phyloP scores from a whole-genome alignment of 2,329 filamentous ascomycete species.

The Pseudogymnoascus destructans region DNA sequence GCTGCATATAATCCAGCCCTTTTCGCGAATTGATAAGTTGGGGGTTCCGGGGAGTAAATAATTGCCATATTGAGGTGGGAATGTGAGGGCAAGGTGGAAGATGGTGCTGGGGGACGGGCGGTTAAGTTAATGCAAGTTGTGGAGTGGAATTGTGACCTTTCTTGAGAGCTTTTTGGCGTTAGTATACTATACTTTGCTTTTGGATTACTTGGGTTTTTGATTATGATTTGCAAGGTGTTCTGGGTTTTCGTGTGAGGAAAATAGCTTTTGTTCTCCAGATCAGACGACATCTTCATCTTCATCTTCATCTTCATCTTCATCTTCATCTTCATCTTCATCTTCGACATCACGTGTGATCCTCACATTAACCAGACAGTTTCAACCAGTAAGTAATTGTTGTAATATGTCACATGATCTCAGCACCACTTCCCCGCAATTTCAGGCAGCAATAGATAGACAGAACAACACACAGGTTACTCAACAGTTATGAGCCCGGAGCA shows the following conservation, averaged over 20 bases:
- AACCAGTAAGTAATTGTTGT: no score
- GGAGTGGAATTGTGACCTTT: not conserved
- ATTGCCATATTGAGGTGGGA: not conserved
- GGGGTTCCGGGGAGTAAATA: not conserved
- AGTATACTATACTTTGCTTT: not conserved
- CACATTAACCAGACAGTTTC: not conserved
- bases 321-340: not conserved
- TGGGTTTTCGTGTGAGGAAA: not conserved
- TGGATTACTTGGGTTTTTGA: not conserved
- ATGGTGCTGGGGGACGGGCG: not conserved
- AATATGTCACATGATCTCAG: no score
- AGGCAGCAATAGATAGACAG: no score
- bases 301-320: not conserved
- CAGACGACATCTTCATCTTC: not conserved
- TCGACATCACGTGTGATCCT: not conserved
- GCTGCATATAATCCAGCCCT: conserved; percentile 2
- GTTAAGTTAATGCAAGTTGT: not conserved
- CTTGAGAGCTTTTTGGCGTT: not conserved
- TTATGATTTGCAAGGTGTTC: not conserved
- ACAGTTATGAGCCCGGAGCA: no score
- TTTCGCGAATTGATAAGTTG: not conserved
- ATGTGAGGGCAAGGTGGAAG: not conserved
- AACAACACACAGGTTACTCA: no score
- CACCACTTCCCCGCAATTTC: no score
- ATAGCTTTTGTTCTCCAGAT: not conserved